Evolutionary conservation across 768 basidiomycete species (phyloP), one percentile per base, ranked within the genome.

Genomic region (Mycena capillaripes): DNA sequence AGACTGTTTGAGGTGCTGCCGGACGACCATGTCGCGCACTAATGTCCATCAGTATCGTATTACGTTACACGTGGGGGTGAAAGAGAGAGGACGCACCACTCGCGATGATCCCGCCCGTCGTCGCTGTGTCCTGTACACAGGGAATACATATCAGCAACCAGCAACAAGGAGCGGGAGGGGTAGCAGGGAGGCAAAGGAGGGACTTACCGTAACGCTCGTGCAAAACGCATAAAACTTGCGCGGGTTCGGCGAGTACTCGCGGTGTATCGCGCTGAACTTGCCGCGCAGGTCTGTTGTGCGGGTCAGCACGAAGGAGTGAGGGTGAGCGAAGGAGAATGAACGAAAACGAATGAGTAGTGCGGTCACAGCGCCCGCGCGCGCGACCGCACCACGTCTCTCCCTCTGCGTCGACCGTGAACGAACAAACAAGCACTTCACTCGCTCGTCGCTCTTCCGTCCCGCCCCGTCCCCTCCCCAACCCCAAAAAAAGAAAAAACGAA

Each of bases 11-110:
- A 94, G 85, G 76, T 94, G 92, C 75, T 93, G 90, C 53, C 93
- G 90, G 42, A 94, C 89, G 58, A 95, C 93, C 92, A 94, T 94
- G 77, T 95, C 93, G 44, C 93, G 88, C 59, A 95, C 93, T 93
- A 75, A n/a, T n/a, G n/a, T n/a, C n/a, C n/a, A n/a, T n/a, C n/a
- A n/a, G n/a, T n/a, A n/a, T n/a, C n/a, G n/a, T n/a, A n/a, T n/a
- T n/a, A n/a, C n/a, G n/a, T n/a, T n/a, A n/a, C n/a, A n/a, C 42
- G 84, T 12, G 19, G 4, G 48, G 4, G 38, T 30, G 61, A 52
- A 42, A 25, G 59, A 58, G 52, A 46, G 27, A 57, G 30, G 34
- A 29, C 12, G 82, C 62, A 93, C 92, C 92, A 73, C 92, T 93
- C 6, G 92, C 91, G 50, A 94, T 91, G 66, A 94, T 94, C 34